These are phyloP conservation scores for Sporothrix protearum DNA, from an alignment of 2,329 filamentous ascomycete genomes.

Conservation along the genomic window DNA sequence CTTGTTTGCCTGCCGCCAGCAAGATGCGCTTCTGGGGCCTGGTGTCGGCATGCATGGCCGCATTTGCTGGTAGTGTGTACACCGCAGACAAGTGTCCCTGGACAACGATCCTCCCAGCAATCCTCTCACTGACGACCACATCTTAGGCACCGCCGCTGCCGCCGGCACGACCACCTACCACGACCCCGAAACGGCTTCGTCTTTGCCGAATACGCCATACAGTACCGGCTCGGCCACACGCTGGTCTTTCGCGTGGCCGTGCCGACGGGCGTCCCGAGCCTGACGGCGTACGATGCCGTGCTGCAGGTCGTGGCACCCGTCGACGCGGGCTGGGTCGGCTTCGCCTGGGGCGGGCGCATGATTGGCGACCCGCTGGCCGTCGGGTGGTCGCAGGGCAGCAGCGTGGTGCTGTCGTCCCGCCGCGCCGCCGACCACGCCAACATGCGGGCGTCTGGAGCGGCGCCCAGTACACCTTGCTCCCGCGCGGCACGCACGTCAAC, in stretches of 20 bases:
- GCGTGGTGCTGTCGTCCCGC: slow-evolving; percentile 21
- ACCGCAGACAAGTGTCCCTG: not conserved
- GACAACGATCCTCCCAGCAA: too few species aligned
- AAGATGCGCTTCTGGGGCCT: slow-evolving; percentile 19
- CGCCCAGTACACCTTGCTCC: slow-evolving; percentile 35
- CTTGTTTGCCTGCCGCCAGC: not conserved
- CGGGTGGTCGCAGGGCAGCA: slow-evolving; percentile 26
- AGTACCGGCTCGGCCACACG: slow-evolving; percentile 20
- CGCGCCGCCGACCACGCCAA: slow-evolving; percentile 20
- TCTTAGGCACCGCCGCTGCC: not conserved
- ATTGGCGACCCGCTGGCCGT: slow-evolving; percentile 28
- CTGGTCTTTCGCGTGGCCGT: slow-evolving; percentile 27
- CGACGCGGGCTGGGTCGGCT: slow-evolving; percentile 28
- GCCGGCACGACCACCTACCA: slow-evolving; percentile 24
- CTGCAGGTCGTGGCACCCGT: slow-evolving; percentile 29
- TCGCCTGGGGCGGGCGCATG: slow-evolving; percentile 31
- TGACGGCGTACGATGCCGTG: slow-evolving; percentile 28
- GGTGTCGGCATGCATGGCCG: slow-evolving; percentile 12
- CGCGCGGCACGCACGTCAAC: slow-evolving; percentile 40
- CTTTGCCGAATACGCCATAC: slow-evolving; percentile 21
- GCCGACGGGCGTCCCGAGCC: slow-evolving; percentile 24
- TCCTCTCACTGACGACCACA: not conserved
- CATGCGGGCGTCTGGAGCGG: slow-evolving; percentile 30
- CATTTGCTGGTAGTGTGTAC: not conserved
- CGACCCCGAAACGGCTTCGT: slow-evolving; percentile 34